Evolutionary conservation across 192 early-diverging fungal genomes (phyloP), one percentile per base, ranked within the genome.

Genomic region (Coemansia sp.): DNA sequence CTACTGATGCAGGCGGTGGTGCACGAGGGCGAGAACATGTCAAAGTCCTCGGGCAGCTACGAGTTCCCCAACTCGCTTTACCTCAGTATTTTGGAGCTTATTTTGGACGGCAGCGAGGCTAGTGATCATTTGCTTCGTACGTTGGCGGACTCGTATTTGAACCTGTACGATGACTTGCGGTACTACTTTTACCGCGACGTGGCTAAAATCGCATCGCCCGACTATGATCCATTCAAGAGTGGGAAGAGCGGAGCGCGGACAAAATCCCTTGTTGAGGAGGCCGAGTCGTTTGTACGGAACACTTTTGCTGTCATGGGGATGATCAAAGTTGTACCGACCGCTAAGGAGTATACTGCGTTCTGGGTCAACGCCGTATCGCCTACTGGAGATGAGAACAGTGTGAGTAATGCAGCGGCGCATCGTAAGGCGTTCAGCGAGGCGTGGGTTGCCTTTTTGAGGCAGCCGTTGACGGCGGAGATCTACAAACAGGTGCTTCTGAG

Each of bases 141-240:
- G 64, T 78, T 96, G 27, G 79, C 90, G 2, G 89, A 91, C 55
- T 89, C 90, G 44, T 90, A 91, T 64, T 68, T 96, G 41, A 92
- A 92, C 75, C 72, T 77, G 9, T 96, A 93, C 77, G 94, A 94
- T 71, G 97, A 98, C 72, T 75, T 97, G 47, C 87, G 93, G 71
- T 88, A 88, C 69, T 94, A 94, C 77, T 96, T 95, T 74, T 90
- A 78, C 88, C 76, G 92, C 90, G 74, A 80, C 89, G 44, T 80
- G 3, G 73, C 73, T 36, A 74, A 71, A 52, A 75, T 85, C 12
- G 76, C 73, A 27, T 69, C 79, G 15, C 64, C 79, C n/a, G 83
- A 79, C 5, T 74, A 73, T 18, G 78, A 72, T 31, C 74, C 78
- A 15, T 65, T 77, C 71, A 86, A 86, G 64, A 79, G 65, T 60